These are phyloP conservation scores for Hymenoscyphus scutula DNA, from an alignment of 2,329 filamentous ascomycete species.

Conservation along the genomic window DNA sequence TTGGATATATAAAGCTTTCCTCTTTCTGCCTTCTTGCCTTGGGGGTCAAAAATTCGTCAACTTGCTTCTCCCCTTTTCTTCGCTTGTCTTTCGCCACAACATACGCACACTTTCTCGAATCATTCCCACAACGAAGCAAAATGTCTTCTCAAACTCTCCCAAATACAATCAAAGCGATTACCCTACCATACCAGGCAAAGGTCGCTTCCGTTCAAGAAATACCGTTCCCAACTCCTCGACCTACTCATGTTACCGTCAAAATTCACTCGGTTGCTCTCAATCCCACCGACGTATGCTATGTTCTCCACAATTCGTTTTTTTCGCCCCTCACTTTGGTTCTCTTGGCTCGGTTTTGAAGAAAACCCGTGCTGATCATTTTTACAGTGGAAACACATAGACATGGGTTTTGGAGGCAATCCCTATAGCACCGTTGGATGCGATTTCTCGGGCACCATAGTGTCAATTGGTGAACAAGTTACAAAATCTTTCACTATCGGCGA, in stretches of 20 bases:
- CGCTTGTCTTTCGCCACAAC: not conserved
- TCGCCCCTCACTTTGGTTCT: not conserved
- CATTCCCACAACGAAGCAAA: not conserved
- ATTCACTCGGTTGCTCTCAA: constrained; percentile 20
- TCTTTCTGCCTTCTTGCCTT: not conserved
- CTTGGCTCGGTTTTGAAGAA: not conserved
- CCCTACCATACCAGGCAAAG: not conserved
- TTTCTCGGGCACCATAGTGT: constrained; percentile 21
- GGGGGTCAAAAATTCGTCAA: not conserved
- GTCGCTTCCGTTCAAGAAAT: constrained; percentile 4
- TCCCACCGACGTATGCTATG: constrained; percentile 15
- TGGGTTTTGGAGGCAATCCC: constrained; percentile 2
- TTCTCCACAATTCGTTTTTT: not conserved
- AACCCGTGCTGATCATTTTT: not conserved
- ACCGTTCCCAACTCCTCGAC: constrained; percentile 17
- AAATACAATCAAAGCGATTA: constrained; percentile 15
- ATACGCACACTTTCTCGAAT: not conserved
- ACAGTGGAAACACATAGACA: constrained; percentile 14
- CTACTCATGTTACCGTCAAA: constrained; percentile 21
- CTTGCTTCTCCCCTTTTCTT: not conserved
- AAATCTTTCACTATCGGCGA: constrained; percentile 21
- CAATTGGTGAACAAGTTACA: constrained; percentile 20
- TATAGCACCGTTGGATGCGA: constrained; percentile 22
- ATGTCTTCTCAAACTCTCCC: constrained; percentile 8
- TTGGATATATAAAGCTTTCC: not conserved